phyloP scores from a whole-genome alignment of 768 basidiomycete species.

The Trametes meyenii region DNA sequence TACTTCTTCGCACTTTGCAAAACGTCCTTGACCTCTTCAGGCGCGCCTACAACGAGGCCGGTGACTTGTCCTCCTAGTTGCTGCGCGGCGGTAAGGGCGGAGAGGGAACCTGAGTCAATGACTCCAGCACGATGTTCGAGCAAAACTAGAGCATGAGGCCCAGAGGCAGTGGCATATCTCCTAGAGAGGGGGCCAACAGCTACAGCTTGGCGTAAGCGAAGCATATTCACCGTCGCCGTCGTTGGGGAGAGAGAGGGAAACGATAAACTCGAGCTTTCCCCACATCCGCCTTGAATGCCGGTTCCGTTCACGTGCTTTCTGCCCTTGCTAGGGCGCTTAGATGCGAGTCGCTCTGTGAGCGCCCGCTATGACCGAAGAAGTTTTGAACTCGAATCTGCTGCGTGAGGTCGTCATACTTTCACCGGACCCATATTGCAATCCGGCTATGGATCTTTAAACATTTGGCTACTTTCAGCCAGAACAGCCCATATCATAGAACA shows the following conservation, averaged over 20 bases:
- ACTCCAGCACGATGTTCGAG: slow-evolving; percentile 84
- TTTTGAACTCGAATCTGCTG: slow-evolving; percentile 1
- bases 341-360: not conserved
- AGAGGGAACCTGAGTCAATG: slow-evolving; percentile 83
- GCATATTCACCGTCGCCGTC: slow-evolving; percentile 4
- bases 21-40: slow-evolving; percentile 64
- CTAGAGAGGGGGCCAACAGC: slow-evolving; percentile 31
- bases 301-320: slow-evolving; percentile 12
- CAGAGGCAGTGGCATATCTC: slow-evolving; percentile 59
- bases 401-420: no score
- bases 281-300: slow-evolving; percentile 4
- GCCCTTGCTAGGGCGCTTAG: not conserved
- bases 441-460: no score
- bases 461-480: no score
- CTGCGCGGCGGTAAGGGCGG: slow-evolving; percentile 88
- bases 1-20: slow-evolving; percentile 84
- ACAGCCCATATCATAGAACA: not conserved
- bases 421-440: no score
- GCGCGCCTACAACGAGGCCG: slow-evolving; percentile 70
- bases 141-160: slow-evolving; percentile 82
- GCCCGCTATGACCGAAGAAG: slow-evolving; percentile 30
- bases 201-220: slow-evolving; percentile 18
- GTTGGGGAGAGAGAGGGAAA: not conserved
- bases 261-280: not conserved
- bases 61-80: slow-evolving; percentile 87